These are phyloP conservation scores for Hapsidospora chrysogenum DNA, from an alignment of 495 filamentous ascomycete species.

Conservation along the genomic window DNA sequence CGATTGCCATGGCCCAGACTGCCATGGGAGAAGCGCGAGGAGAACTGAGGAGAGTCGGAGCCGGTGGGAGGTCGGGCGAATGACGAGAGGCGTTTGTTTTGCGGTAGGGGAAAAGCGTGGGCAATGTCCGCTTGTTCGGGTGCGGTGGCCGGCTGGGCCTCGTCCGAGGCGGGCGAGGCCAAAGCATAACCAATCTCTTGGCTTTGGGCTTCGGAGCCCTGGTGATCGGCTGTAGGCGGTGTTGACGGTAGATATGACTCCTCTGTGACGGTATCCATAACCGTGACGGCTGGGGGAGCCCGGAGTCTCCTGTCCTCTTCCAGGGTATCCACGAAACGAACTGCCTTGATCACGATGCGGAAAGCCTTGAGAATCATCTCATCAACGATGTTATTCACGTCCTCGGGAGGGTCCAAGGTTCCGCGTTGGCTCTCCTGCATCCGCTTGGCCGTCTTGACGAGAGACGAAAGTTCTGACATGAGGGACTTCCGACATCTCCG, in stretches of 20 bases:
- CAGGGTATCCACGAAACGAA: slow-evolving; percentile 83
- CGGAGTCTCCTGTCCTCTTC: slow-evolving; percentile 43
- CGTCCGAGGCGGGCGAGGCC: slow-evolving; percentile 7
- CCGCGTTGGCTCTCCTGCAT: slow-evolving; percentile 45
- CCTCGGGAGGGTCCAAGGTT: slow-evolving; percentile 30
- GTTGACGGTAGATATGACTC: slow-evolving; percentile 51
- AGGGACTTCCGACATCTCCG: slow-evolving; percentile 71
- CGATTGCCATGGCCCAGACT: slow-evolving; percentile 15
- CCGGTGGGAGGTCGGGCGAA: slow-evolving; percentile 13
- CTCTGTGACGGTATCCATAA: slow-evolving; percentile 46
- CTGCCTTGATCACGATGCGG: slow-evolving; percentile 80
- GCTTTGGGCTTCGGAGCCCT: slow-evolving; percentile 15
- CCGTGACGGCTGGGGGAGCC: slow-evolving; percentile 27
- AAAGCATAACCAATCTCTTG: slow-evolving; percentile 17
- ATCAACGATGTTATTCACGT: slow-evolving; percentile 64
- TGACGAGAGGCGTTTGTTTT: slow-evolving; percentile 26
- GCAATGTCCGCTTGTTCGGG: background rate
- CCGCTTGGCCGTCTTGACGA: slow-evolving; percentile 75
- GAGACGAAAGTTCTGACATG: slow-evolving; percentile 69
- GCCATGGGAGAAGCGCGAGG: slow-evolving; percentile 19
- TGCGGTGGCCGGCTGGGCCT: background rate
- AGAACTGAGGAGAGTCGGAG: slow-evolving; percentile 10
- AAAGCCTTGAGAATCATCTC: slow-evolving; percentile 89
- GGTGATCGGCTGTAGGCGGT: slow-evolving; percentile 49
- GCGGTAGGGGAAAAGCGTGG: slow-evolving; percentile 2